Base-by-base conservation (phyloP, 805 yeast genomes). In the Candida coquimbonensis region DNA sequence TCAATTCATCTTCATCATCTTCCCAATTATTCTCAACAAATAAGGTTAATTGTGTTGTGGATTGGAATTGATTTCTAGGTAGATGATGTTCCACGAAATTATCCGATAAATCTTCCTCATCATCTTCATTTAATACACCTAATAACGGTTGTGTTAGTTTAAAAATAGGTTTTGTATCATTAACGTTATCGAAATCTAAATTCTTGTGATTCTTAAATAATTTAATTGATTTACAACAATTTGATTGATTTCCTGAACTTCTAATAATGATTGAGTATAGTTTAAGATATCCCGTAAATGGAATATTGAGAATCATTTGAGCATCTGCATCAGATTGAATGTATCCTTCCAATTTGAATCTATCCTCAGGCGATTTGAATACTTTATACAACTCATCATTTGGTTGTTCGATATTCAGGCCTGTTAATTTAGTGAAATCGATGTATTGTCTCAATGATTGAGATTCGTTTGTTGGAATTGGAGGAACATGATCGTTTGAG, bases 71-170 rank as follows among this genome's bases (percentile, higher is more conserved):
- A 45, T 82, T 80, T 26, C 96, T 71, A 19, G 95, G 95, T 29
- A 89, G 64, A 47, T 77, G 80, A 61, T 87, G 95, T 61, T 91
- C 97, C 0, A 84, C 87, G 56, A 88, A 83, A 14, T 64, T 70
- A 14, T 63, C 67, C 29, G 65, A 68, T 17, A 70, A 64, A 7
- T 60, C 56, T 3, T 19, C 38, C 54, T 46, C 61, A 42, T 35
- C 35, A 44, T 41, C 44, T 24, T 35, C 69, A 2, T 88, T 87
- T 36, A 78, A 64, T 29, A 67, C 74, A 0, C 89, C 89, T 31
- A 78, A 64, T 37, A 67, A 74, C 0, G 96, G 96, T 47, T 85
- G 91, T 24, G 72, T 74, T 7, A 87, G 48, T 32, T 65, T 59
- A 50, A 69, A 78, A 3, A 75, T 70, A 0, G 87, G 73, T 46